Evolutionary conservation across 352 stramenopile genomes (phyloP).

Genomic region (Pseudoperonospora humuli): DNA sequence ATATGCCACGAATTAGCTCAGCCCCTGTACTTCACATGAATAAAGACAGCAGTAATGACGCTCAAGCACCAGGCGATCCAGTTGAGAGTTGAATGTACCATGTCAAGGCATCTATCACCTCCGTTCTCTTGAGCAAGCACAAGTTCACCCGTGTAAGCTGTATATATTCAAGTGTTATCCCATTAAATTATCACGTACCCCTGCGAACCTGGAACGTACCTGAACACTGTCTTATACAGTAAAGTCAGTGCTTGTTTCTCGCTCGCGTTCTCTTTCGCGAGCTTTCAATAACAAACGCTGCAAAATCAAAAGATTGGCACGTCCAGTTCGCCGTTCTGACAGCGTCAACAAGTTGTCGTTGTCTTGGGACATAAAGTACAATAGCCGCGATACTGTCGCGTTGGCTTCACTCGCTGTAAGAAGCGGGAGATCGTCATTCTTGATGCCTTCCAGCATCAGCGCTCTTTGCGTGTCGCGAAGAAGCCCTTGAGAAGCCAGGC

Average conservation of each 20-base stretch:
- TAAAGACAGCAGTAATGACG: conserved; percentile 18
- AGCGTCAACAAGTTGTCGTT: conserved; percentile 25
- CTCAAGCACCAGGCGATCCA: conserved; percentile 11
- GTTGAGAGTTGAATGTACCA: conserved; percentile 12
- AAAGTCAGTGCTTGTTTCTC: conserved; percentile 28
- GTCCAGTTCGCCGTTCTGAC: conserved; percentile 34
- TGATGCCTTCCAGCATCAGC: conserved; percentile 21
- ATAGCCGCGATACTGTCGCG: conserved; percentile 28
- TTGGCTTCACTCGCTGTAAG: conserved; percentile 31
- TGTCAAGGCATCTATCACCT: conserved; percentile 5
- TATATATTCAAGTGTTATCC: conserved; percentile 23
- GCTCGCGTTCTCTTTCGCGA: conserved; percentile 32
- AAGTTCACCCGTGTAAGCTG: background rate
- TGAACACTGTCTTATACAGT: conserved; percentile 39
- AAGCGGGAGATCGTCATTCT: conserved; percentile 27
- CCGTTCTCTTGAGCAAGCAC: conserved; percentile 4
- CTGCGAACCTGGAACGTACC: background rate
- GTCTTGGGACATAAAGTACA: conserved; percentile 42
- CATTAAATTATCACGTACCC: conserved; percentile 6
- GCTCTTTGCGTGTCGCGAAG: conserved; percentile 33
- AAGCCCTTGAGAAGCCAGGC: conserved; percentile 42
- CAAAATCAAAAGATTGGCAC: conserved; percentile 39
- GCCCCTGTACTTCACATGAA: conserved; percentile 61
- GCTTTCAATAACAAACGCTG: conserved; percentile 47
- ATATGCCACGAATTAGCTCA: no score